Evolutionary conservation across 2,329 filamentous ascomycete genomes (phyloP), one percentile per base, ranked within the genome.

Genomic region (Aspergillus sp.): DNA sequence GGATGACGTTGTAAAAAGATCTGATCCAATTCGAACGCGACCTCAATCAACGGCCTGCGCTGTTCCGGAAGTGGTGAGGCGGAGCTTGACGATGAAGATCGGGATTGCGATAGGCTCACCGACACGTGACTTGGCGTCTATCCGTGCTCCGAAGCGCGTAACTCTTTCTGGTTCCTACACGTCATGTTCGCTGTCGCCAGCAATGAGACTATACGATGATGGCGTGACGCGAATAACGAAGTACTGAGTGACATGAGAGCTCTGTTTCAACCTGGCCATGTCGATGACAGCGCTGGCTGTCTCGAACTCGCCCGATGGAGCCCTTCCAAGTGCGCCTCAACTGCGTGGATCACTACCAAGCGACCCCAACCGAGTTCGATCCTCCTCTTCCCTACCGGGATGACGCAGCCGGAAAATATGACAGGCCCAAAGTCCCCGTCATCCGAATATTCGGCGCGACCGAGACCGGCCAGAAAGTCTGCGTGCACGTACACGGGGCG

Each of bases 281-380:
- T 65, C 50, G 58, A 52, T 62, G 59, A 60, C 57, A 59, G 54
- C 56, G 49, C 45, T 56, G 43, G 54, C 57, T 55, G 52, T 61
- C 47, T 50, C 44, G 48, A 47, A 58, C 49, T 38, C 52, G 49
- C 48, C 58, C 62, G 64, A 86, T 86, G 87, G 87, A 91, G 65
- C 79, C 83, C 62, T 97, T 99, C 76, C 88, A 89, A 63, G 86
- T 99, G 69, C 88, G 92, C 64, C 79, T 99, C 67, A 97, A 99
- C 71, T 96, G 91, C 77, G 87, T 99, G 76, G 94, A 99, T 74
- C 87, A 94, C 71, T 99, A 97, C 71, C 91, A 96, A 75, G 84
- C 87, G 38, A 79, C 79, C 10, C 88, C 91, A 16, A 89, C 91
- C 47, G 81, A 81, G 60, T 87, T 94, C 70, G 92, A 97, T 72